phyloP scores from a whole-genome alignment of 306 rosid species.

The Medicago arabica region DNA sequence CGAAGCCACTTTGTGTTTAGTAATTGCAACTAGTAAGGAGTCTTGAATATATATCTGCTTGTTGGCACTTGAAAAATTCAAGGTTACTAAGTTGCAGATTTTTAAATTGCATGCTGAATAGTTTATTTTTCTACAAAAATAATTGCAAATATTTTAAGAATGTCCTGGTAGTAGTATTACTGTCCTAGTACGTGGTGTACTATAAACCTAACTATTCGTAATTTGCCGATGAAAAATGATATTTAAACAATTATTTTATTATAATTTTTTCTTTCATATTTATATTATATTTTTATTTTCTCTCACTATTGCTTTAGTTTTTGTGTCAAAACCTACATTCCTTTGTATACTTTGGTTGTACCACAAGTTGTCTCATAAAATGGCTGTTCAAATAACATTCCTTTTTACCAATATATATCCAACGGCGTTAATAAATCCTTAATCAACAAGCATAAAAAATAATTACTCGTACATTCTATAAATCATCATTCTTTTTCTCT shows the following conservation, averaged over 20 bases:
- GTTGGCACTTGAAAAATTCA: conserved; percentile 36
- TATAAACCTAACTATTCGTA: not conserved
- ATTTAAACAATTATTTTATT: too few species aligned
- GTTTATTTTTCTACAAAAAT: not conserved
- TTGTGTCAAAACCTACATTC: too few species aligned
- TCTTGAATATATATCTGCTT: conserved; percentile 15
- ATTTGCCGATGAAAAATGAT: too few species aligned
- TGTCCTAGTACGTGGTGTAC: not conserved
- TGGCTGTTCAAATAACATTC: too few species aligned
- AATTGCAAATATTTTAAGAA: conserved; percentile 24
- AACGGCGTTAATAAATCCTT: not conserved
- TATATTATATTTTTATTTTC: too few species aligned
- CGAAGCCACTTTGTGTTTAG: conserved; percentile 51
- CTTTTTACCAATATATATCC: not conserved
- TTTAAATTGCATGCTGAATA: not conserved
- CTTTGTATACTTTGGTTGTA: too few species aligned
- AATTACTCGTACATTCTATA: too few species aligned
- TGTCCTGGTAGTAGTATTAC: not conserved
- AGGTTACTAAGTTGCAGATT: conserved; percentile 27
- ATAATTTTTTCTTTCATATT: too few species aligned
- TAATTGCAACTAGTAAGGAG: conserved; percentile 43
- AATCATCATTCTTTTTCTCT: too few species aligned
- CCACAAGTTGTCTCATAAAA: too few species aligned
- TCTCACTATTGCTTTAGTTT: too few species aligned
- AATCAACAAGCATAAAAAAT: not conserved